Evolutionary conservation across 805 yeast species (phyloP), one percentile per base, ranked within the genome.

Genomic region (Nakazawaea holstii): DNA sequence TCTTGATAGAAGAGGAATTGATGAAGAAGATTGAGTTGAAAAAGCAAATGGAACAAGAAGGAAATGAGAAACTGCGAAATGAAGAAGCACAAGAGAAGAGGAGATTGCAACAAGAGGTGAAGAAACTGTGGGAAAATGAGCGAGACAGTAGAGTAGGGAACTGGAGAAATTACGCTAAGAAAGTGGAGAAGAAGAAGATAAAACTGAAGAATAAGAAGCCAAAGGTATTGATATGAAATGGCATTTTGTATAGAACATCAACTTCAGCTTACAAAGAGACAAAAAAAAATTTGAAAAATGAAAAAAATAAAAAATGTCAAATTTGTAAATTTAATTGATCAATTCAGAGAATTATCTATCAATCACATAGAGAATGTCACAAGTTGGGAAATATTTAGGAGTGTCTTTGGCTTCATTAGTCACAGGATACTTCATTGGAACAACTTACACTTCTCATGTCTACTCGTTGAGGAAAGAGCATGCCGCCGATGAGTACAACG

Each of bases 81-180:
- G 62, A 65, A 46, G 57, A 59, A n/a, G 69, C 66, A 29, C 38
- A 35, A 11, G 50, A 50, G 15, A 65, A 66, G 48, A 61, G 65
- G 10, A 59, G 65, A 38, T 61, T 61, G 45, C 59, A 66, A 42
- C 50, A 58, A 36, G 65, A 75, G 40, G 59, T 70, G 54, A 74
- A 71, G 35, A 59, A 66, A 42, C 64, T 68, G 17, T 84, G 90
- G 90, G 89, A 82, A 53, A 77, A 73, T 44, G 71, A 71, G 11
- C 52, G 87, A 41, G 87, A 80, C 38, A 59, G 59, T 9, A 61
- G 90, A 33, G 87, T 84, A 6, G 59, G 62, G 7, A 78, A 69
- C 55, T 84, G 90, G 90, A 62, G 88, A 45, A 59, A 56, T 8
- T 83, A 74, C 57, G 59, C 68, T 11, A 61, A 66, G 32, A 70